phyloP scores from a whole-genome alignment of 139 green algal genomes.

The Coelastrella sp. region DNA sequence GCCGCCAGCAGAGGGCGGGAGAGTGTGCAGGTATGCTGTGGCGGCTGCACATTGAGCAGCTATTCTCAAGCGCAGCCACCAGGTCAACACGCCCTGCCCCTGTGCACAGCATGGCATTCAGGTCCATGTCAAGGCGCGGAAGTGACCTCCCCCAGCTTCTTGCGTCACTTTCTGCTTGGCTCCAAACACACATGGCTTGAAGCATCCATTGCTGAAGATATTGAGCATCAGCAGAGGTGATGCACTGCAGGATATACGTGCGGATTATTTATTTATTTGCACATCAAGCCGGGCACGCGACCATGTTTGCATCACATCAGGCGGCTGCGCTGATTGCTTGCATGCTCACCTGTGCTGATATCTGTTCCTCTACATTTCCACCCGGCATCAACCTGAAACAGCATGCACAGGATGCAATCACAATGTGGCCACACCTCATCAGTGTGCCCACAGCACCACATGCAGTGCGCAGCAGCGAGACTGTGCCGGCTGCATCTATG shows the following conservation, averaged over 20 bases:
- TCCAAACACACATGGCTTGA: too few relatives aligned
- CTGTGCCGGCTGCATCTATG: too few relatives aligned
- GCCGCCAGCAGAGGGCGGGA: slow-evolving; percentile 14
- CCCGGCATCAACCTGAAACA: slow-evolving; percentile 5
- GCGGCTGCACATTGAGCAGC: slow-evolving; percentile 37
- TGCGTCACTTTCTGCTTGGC: too few relatives aligned
- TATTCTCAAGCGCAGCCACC: slow-evolving; percentile 28
- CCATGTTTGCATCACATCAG: too few relatives aligned
- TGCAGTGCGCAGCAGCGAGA: too few relatives aligned
- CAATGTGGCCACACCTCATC: too few relatives aligned
- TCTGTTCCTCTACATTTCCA: slow-evolving; percentile 36
- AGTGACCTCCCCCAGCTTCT: neutral
- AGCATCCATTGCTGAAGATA: too few relatives aligned
- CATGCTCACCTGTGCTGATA: neutral
- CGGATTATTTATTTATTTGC: too few relatives aligned
- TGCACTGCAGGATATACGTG: neutral
- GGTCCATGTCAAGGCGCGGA: neutral
- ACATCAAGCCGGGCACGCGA: too few relatives aligned
- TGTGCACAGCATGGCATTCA: neutral
- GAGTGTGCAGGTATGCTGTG: slow-evolving; percentile 26
- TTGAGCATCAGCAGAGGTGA: too few relatives aligned
- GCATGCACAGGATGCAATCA: too few relatives aligned
- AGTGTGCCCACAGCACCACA: too few relatives aligned
- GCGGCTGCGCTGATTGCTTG: neutral
- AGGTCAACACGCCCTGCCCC: slow-evolving; percentile 21